Conservation (phyloP, 306 rosid genomes). For the Prunus padus region DNA sequence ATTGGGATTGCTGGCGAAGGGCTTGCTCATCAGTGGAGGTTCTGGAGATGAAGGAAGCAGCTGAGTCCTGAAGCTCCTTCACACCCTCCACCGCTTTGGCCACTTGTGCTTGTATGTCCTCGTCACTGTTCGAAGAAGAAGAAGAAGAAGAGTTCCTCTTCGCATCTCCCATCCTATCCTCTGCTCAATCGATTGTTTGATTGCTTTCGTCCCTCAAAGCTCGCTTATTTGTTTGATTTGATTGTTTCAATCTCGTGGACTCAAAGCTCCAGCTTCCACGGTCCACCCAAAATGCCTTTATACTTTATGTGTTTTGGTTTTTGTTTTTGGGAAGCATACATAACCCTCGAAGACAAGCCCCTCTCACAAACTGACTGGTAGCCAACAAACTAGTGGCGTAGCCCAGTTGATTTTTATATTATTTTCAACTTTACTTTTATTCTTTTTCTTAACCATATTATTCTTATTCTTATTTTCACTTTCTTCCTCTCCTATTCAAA, state of each 20-base stretch:
- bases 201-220: neutral
- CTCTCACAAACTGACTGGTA: neutral
- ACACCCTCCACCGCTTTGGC: conserved; percentile 60
- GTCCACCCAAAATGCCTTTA: neutral
- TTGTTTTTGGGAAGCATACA: neutral
- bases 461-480: neutral
- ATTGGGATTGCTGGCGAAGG: conserved; percentile 66
- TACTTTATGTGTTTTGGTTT: neutral
- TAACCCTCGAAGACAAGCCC: neutral
- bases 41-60: conserved; percentile 48
- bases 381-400: neutral
- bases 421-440: neutral
- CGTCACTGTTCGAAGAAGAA: neutral
- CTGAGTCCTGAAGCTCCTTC: conserved; percentile 69
- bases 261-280: neutral
- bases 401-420: neutral
- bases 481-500: neutral
- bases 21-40: conserved; percentile 56
- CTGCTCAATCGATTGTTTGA: neutral
- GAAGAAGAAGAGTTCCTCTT: conserved; percentile 1
- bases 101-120: conserved; percentile 55
- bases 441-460: neutral
- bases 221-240: neutral
- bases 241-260: neutral
- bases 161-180: conserved; percentile 24